phyloP scores from a whole-genome alignment of 2,329 filamentous ascomycete species.

The Fusarium annulatum region DNA sequence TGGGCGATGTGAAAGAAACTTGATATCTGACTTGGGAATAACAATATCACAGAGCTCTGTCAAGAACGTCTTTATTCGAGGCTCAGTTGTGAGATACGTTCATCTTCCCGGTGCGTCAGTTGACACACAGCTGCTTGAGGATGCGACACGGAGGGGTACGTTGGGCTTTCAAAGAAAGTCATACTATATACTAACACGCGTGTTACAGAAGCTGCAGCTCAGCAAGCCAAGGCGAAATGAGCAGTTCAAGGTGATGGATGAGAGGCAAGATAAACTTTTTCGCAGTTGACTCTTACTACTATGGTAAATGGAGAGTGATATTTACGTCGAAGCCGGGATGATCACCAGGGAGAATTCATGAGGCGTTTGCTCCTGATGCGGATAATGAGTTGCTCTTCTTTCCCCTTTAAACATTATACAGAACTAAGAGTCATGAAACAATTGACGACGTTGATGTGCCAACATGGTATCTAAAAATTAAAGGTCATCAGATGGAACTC shows the following conservation, averaged over 20 bases:
- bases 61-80: conserved; percentile 95
- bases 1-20: background rate
- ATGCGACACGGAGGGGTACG: conserved; percentile 87
- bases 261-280: conserved; percentile 12
- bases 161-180: background rate
- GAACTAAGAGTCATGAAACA: background rate
- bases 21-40: background rate
- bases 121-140: conserved; percentile 87
- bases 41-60: conserved; percentile 69
- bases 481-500: background rate
- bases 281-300: background rate
- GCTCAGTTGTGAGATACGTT: conserved; percentile 92
- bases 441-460: background rate
- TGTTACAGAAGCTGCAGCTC: conserved; percentile 64
- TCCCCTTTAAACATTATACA: background rate
- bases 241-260: conserved; percentile 1
- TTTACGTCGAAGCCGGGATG: conserved; percentile 34
- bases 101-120: conserved; percentile 85
- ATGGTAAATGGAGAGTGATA: conserved; percentile 6
- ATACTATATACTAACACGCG: conserved; percentile 11
- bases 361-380: conserved; percentile 46
- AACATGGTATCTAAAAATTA: background rate
- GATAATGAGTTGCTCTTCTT: conserved; percentile 44
- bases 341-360: conserved; percentile 33
- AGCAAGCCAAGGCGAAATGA: conserved; percentile 67